Evolutionary conservation across 768 basidiomycete species (phyloP).

Genomic region (Lyophyllum semitale): DNA sequence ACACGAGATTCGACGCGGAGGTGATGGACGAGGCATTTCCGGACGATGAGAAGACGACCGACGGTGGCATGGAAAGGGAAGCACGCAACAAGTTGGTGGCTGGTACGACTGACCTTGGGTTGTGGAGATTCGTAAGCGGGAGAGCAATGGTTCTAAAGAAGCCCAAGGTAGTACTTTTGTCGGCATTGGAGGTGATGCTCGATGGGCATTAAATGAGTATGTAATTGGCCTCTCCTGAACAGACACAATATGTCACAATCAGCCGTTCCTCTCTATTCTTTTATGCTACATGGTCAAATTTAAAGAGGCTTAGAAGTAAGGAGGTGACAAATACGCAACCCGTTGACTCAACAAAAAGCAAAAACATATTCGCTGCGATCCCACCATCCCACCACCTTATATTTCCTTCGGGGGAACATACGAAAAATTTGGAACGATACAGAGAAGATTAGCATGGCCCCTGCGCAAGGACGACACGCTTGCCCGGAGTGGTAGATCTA

Average conservation of each 20-base stretch:
- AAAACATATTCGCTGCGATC: conserved; percentile 8
- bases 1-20: conserved; percentile 3
- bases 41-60: not conserved
- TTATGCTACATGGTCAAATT: no score
- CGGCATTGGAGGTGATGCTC: conserved; percentile 2
- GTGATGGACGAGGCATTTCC: conserved; percentile 16
- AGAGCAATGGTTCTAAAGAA: conserved; percentile 5
- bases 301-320: no score
- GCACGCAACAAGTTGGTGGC: not conserved
- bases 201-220: not conserved
- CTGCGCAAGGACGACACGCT: conserved; percentile 99
- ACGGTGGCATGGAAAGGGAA: not conserved
- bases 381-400: conserved; percentile 11
- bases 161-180: conserved; percentile 8
- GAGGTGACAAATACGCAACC: not conserved
- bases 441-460: conserved; percentile 99
- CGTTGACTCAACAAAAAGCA: conserved; percentile 26
- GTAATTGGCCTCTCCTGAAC: not conserved
- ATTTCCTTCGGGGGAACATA: conserved; percentile 93
- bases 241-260: not conserved
- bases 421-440: conserved; percentile 99
- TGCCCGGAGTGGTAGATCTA: conserved; percentile 85
- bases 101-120: conserved; percentile 16
- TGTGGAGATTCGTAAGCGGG: conserved; percentile 2
- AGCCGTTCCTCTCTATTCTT: no score